A percentile compares a stretch with the other conserved stretches of the same genome.
Conservation (phyloP, 73 alveolate genomes). For the Paramecium sonneborni region DNA sequence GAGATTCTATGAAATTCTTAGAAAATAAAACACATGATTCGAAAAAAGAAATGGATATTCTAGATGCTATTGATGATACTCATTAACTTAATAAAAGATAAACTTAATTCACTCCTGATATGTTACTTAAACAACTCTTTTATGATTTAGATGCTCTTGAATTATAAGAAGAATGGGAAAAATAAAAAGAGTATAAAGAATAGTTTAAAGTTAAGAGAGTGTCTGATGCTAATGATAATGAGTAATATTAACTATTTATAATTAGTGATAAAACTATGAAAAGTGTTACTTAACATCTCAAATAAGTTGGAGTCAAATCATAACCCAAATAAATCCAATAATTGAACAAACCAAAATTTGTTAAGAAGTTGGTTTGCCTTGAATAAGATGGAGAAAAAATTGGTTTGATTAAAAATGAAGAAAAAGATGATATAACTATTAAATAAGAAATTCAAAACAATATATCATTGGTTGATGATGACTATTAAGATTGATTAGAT, state of each 20-base stretch:
- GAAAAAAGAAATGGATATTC: constrained; percentile 95
- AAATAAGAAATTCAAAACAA: not conserved
- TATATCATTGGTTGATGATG: not conserved
- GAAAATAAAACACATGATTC: constrained; percentile 97
- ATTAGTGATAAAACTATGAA: not conserved
- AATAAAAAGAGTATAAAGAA: not conserved
- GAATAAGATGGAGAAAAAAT: not conserved
- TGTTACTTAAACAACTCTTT: constrained; percentile 67
- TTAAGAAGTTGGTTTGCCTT: not conserved
- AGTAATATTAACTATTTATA: not conserved
- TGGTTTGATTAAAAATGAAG: not conserved
- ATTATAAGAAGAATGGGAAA: constrained; percentile 33
- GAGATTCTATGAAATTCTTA: constrained; percentile 94
- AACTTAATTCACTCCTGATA: constrained; percentile 84
- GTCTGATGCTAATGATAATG: not conserved
- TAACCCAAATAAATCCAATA: not conserved
- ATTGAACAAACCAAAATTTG: not conserved
- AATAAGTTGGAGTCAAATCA: not conserved
- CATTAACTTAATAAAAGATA: constrained; percentile 87
- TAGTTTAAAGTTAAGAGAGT: not conserved
- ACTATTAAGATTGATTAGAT: not conserved
- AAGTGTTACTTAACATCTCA: not conserved
- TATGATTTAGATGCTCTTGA: not conserved
- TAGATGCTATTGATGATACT: constrained; percentile 94
- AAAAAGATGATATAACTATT: not conserved